Percentiles rank a stretch among this genome's conserved stretches.
phyloP scores from a whole-genome alignment of 2,329 filamentous ascomycete species.

The Cercospora sp. region DNA sequence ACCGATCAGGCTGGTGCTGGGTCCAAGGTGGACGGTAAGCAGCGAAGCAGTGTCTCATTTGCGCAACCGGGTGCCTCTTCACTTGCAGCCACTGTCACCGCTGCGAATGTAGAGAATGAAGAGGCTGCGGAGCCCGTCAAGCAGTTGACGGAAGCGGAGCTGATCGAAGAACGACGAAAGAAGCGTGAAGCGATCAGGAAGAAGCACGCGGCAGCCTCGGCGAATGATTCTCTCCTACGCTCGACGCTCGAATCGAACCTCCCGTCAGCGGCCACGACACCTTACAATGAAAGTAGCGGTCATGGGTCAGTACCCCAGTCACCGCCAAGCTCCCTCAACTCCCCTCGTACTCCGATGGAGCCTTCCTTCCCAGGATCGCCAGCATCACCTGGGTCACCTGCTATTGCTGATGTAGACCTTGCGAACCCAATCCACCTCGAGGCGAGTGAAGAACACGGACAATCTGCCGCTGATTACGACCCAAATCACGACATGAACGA shows the following conservation, averaged over 20 bases:
- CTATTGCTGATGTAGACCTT: constrained; percentile 43
- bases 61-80: constrained; percentile 24
- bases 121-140: constrained; percentile 39
- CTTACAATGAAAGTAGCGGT: constrained; percentile 32
- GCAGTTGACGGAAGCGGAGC: constrained; percentile 72
- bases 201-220: constrained; percentile 66
- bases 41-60: constrained; percentile 24
- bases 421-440: constrained; percentile 38
- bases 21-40: constrained; percentile 10
- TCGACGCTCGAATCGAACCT: constrained; percentile 52
- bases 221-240: constrained; percentile 63
- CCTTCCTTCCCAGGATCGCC: constrained; percentile 33
- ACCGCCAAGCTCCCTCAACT: constrained; percentile 33
- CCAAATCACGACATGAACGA: constrained; percentile 86
- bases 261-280: constrained; percentile 40
- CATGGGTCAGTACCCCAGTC: constrained; percentile 31
- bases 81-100: neutral
- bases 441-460: constrained; percentile 61
- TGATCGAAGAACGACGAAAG: constrained; percentile 82
- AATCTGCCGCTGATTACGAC: constrained; percentile 91
- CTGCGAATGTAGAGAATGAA: constrained; percentile 36
- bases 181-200: constrained; percentile 81
- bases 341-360: constrained; percentile 42
- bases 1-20: constrained; percentile 21
- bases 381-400: constrained; percentile 43